Evolutionary conservation across 2,329 filamentous ascomycete genomes (phyloP).

Genomic region (Fusarium stilboides): DNA sequence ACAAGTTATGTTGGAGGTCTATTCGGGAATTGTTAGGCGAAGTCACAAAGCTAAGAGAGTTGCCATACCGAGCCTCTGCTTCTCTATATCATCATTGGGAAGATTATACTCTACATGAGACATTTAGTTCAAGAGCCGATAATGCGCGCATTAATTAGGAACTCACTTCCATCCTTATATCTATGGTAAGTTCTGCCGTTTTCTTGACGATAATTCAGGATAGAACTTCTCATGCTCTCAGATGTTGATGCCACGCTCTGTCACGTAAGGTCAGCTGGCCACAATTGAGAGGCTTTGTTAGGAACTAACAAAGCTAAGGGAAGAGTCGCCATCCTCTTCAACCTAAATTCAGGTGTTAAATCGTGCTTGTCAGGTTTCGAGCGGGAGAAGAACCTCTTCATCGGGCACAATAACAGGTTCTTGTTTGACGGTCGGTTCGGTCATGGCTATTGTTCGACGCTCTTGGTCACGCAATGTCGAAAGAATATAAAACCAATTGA

Average conservation of each 20-base stretch:
- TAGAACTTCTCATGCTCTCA: constrained; percentile 36
- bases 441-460: background rate
- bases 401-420: constrained; percentile 17
- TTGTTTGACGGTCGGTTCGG: constrained; percentile 7
- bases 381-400: constrained; percentile 10
- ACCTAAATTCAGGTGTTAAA: background rate
- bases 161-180: constrained; percentile 42
- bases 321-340: constrained; percentile 1
- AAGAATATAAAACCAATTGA: background rate
- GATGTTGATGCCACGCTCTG: constrained; percentile 31
- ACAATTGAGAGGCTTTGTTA: fast-evolving
- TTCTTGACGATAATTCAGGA: constrained; percentile 37
- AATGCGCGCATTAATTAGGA: fast-evolving
- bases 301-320: constrained; percentile 3
- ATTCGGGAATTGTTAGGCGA: fast-evolving
- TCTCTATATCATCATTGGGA: constrained; percentile 41
- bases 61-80: constrained; percentile 28
- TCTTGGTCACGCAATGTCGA: background rate
- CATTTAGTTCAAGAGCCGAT: background rate
- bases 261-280: background rate
- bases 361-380: fast-evolving
- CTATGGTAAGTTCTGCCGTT: constrained; percentile 43
- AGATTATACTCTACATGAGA: constrained; percentile 28
- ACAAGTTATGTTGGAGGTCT: constrained; percentile 42
- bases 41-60: fast-evolving